Evolutionary conservation across 2,329 filamentous ascomycete species (phyloP).

Genomic region (Aspergillus fijiensis): DNA sequence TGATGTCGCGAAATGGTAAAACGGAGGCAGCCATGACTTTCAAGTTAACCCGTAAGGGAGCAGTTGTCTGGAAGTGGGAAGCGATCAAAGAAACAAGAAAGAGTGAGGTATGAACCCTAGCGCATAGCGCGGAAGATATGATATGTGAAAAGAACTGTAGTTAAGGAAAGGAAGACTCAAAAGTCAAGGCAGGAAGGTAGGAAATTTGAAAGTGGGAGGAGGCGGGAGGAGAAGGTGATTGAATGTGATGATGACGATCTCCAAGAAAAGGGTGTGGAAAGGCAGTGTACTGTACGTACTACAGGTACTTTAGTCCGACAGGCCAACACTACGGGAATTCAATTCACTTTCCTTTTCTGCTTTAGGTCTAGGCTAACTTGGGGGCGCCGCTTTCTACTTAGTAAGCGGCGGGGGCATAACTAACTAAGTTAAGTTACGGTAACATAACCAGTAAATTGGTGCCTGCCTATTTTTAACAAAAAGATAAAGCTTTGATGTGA

Average conservation of each 20-base stretch:
- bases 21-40: slow-evolving; percentile 35
- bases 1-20: slow-evolving; percentile 91
- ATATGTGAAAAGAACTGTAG: background rate
- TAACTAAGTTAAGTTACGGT: no score
- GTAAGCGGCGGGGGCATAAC: no score
- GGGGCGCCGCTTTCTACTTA: no score
- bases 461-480: no score
- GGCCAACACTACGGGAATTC: background rate
- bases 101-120: slow-evolving; percentile 7
- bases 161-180: slow-evolving; percentile 12
- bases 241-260: slow-evolving; percentile 1
- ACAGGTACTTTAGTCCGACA: background rate
- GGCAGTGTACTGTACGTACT: background rate
- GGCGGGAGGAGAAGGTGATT: background rate
- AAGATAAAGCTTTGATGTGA: no score
- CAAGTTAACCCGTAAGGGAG: slow-evolving; percentile 11
- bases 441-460: no score
- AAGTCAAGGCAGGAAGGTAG: slow-evolving; percentile 3
- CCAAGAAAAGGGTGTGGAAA: slow-evolving; percentile 7
- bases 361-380: no score
- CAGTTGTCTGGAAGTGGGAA: slow-evolving; percentile 9
- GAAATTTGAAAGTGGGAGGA: background rate
- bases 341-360: no score
- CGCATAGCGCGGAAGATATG: slow-evolving; percentile 13
- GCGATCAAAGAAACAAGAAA: slow-evolving; percentile 9